These are phyloP conservation scores for Narthecium ossifragum DNA, from an alignment of 106 monocot genomes.

Conservation along the genomic window DNA sequence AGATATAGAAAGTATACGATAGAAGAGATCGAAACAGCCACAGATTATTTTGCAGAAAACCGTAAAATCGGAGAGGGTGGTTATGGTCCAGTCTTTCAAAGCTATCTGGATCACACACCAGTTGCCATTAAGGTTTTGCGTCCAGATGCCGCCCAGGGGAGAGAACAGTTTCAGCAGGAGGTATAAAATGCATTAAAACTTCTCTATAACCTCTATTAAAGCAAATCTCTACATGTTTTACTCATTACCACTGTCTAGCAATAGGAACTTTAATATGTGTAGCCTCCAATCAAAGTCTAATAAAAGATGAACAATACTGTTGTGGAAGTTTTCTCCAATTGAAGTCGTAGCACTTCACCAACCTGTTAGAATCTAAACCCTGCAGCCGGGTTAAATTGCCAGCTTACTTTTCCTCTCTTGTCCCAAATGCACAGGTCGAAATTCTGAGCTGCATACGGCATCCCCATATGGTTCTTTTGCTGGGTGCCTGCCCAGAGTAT, in stretches of 20 bases:
- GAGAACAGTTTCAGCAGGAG: constrained; percentile 62
- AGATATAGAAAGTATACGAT: constrained; percentile 68
- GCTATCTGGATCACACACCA: constrained; percentile 54
- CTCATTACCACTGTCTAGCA: background rate
- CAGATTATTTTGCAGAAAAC: constrained; percentile 38
- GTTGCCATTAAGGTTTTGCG: constrained; percentile 57
- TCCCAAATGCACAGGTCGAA: constrained; percentile 3
- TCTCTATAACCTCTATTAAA: background rate
- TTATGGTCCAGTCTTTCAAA: constrained; percentile 59
- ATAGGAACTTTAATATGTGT: background rate
- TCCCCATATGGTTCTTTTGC: constrained; percentile 31
- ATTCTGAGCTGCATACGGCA: constrained; percentile 26
- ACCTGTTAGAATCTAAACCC: too few species aligned
- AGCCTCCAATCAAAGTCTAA: background rate
- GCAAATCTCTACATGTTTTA: background rate
- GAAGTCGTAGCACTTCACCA: too few species aligned
- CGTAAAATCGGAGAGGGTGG: constrained; percentile 69
- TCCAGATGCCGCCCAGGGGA: constrained; percentile 56
- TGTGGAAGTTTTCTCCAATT: background rate
- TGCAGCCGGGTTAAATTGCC: too few species aligned
- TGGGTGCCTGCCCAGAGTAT: constrained; percentile 31
- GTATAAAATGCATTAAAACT: constrained; percentile 12
- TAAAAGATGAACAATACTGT: background rate
- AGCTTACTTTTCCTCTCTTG: background rate
- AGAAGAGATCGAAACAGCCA: constrained; percentile 75